These are phyloP conservation scores for Fragaria vesca DNA, from an alignment of 306 rosid genomes.

Conservation along the genomic window DNA sequence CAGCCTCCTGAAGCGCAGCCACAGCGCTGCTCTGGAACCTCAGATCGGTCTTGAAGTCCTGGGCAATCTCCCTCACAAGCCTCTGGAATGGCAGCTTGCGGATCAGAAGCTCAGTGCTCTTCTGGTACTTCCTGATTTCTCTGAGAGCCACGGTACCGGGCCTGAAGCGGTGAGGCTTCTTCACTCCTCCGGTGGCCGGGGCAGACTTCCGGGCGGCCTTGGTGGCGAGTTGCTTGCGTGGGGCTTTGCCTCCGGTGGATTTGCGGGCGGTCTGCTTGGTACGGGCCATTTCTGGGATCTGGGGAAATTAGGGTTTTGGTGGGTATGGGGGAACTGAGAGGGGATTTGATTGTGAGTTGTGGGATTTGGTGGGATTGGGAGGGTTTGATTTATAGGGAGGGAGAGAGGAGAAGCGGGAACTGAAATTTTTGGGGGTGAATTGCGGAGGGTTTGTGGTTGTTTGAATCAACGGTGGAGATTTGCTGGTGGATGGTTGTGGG, in stretches of 20 bases:
- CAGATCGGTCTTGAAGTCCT: constrained; percentile 4
- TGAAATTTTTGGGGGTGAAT: not conserved
- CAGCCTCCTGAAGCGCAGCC: constrained; percentile 7
- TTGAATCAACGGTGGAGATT: not conserved
- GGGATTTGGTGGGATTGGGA: not conserved
- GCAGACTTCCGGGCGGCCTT: constrained; percentile 4
- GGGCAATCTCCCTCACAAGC: constrained; percentile 1
- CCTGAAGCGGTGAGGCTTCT: constrained; percentile 11
- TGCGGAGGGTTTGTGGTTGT: not conserved
- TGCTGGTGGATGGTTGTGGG: too few species aligned
- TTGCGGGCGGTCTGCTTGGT: constrained; percentile 3
- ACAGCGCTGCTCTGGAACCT: constrained; percentile 5
- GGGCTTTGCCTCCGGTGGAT: constrained; percentile 12
- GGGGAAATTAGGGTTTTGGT: not conserved
- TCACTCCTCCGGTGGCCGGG: constrained; percentile 9
- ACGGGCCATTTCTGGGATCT: not conserved
- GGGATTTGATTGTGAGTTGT: not conserved
- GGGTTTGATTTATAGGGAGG: not conserved
- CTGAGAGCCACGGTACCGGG: not conserved
- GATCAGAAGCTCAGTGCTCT: constrained; percentile 5
- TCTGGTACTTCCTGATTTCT: constrained; percentile 4
- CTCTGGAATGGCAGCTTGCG: constrained; percentile 8
- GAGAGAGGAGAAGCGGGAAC: not conserved
- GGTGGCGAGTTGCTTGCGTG: not conserved
- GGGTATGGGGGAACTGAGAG: not conserved